A percentile compares a stretch with the other conserved stretches of the same genome.
These are phyloP conservation scores for Mycogone perniciosa DNA, from an alignment of 2,329 filamentous ascomycete genomes.

Conservation along the genomic window DNA sequence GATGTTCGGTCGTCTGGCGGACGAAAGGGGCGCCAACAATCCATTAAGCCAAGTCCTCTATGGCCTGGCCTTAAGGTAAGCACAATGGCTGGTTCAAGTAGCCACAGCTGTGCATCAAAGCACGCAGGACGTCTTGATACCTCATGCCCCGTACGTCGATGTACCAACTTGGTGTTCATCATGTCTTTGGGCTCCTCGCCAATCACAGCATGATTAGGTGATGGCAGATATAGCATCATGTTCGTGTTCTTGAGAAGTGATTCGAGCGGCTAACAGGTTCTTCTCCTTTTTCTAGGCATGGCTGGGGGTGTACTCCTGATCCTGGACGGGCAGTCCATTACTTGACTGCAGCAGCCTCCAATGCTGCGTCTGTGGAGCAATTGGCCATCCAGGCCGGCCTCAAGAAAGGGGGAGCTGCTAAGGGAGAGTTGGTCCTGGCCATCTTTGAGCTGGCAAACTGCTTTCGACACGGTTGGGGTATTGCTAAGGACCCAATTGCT, in stretches of 20 bases:
- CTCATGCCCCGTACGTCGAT: too few species aligned
- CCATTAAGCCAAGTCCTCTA: slow-evolving; percentile 93
- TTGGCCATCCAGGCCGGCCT: slow-evolving; percentile 79
- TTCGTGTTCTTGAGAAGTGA: neutral
- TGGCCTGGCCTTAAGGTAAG: slow-evolving; percentile 78
- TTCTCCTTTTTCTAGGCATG: slow-evolving; percentile 55
- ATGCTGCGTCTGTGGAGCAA: slow-evolving; percentile 80
- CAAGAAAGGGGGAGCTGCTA: slow-evolving; percentile 89
- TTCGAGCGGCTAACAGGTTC: neutral
- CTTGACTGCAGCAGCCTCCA: slow-evolving; percentile 81
- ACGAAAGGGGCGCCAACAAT: slow-evolving; percentile 81
- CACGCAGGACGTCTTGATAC: too few species aligned
- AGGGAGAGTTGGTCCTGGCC: slow-evolving; percentile 91
- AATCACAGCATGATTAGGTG: too few species aligned
- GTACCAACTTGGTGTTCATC: too few species aligned
- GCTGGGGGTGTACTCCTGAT: slow-evolving; percentile 80
- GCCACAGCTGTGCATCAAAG: neutral
- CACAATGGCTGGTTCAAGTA: slow-evolving; percentile 15
- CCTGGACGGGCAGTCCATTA: slow-evolving; percentile 70
- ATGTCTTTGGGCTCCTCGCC: too few species aligned
- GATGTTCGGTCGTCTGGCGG: slow-evolving; percentile 78
- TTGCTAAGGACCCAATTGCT: slow-evolving; percentile 76
- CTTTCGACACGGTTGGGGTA: slow-evolving; percentile 93
- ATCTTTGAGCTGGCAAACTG: slow-evolving; percentile 93
- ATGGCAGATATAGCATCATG: neutral